phyloP scores from a whole-genome alignment of 805 yeast species.

The Wilhelminamyces savonicus region DNA sequence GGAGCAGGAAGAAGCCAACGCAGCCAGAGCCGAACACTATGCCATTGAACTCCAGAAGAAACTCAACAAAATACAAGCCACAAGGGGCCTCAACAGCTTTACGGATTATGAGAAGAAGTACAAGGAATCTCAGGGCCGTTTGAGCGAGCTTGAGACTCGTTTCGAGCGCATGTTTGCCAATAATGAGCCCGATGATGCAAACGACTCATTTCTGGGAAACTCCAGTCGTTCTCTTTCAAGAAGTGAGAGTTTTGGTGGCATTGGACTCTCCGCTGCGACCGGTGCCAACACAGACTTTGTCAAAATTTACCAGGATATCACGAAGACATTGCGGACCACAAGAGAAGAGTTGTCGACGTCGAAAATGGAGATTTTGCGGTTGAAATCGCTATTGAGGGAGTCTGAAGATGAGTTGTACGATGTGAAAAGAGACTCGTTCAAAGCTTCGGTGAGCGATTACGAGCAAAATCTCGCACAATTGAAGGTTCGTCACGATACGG shows the following conservation, averaged over 20 bases:
- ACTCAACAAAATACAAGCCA: slow-evolving; percentile 34
- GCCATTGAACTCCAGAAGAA: slow-evolving; percentile 39
- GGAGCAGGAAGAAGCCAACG: slow-evolving; percentile 46
- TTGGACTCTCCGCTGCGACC: no score
- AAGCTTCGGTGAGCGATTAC: slow-evolving; percentile 28
- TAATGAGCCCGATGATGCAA: no score
- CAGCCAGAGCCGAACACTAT: slow-evolving; percentile 45
- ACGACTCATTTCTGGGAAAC: no score
- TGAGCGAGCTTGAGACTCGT: slow-evolving; percentile 24
- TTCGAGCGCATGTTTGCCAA: slow-evolving; percentile 17
- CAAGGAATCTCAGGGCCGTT: slow-evolving; percentile 27
- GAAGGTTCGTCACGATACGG: slow-evolving; percentile 51
- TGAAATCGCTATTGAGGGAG: slow-evolving; percentile 36
- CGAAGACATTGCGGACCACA: slow-evolving; percentile 37
- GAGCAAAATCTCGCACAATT: slow-evolving; percentile 41
- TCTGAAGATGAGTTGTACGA: slow-evolving; percentile 39
- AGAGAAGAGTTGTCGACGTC: slow-evolving; percentile 37
- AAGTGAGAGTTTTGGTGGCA: slow-evolving; percentile 31
- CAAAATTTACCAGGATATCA: slow-evolving; percentile 44
- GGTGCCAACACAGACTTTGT: slow-evolving; percentile 39
- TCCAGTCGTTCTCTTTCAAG: slow-evolving; percentile 11
- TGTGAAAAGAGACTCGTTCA: slow-evolving; percentile 34
- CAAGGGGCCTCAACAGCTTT: slow-evolving; percentile 27
- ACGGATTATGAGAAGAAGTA: slow-evolving; percentile 32
- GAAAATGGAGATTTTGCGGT: slow-evolving; percentile 35